A percentile compares a stretch with the other conserved stretches of the same genome.
Evolutionary conservation across 2,329 filamentous ascomycete species (phyloP).

Genomic region (Fusarium sp.): DNA sequence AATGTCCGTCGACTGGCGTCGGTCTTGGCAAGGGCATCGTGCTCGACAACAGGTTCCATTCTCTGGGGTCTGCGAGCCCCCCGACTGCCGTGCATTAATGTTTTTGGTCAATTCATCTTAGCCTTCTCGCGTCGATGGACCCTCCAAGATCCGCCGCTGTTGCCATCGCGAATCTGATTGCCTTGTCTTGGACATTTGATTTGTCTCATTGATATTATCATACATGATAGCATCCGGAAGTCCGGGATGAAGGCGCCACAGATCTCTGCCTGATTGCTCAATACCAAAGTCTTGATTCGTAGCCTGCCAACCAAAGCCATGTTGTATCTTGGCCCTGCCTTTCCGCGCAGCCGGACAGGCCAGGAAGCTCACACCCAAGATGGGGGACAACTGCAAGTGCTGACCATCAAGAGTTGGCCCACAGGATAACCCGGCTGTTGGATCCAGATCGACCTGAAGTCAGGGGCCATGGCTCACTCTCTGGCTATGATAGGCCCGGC

Average conservation of each 20-base stretch:
- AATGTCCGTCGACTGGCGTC: background rate
- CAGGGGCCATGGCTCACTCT: background rate
- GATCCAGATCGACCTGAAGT: constrained; percentile 9
- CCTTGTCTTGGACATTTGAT: constrained; percentile 9
- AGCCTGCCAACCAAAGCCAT: constrained; percentile 13
- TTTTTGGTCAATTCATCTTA: constrained; percentile 8
- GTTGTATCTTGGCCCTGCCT: constrained; percentile 17
- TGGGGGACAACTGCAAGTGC: constrained; percentile 13
- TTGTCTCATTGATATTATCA: constrained; percentile 8
- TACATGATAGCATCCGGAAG: constrained; percentile 10
- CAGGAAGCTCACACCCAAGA: constrained; percentile 23
- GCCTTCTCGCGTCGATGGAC: constrained; percentile 3
- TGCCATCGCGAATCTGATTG: constrained; percentile 4
- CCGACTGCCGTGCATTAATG: background rate
- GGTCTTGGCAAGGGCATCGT: constrained; percentile 18
- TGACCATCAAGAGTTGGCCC: constrained; percentile 16
- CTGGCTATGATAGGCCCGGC: constrained; percentile 20
- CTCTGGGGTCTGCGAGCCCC: constrained; percentile 4
- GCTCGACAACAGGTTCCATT: constrained; percentile 8
- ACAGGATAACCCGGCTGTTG: constrained; percentile 18
- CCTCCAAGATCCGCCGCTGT: constrained; percentile 16
- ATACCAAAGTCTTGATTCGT: constrained; percentile 9
- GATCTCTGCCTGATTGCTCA: constrained; percentile 14
- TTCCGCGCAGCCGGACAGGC: constrained; percentile 14
- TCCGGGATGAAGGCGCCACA: constrained; percentile 23